A percentile compares a stretch with the other conserved stretches of the same genome.
phyloP scores from a whole-genome alignment of 2,329 filamentous ascomycete genomes.

The Xylariaceae sp. region DNA sequence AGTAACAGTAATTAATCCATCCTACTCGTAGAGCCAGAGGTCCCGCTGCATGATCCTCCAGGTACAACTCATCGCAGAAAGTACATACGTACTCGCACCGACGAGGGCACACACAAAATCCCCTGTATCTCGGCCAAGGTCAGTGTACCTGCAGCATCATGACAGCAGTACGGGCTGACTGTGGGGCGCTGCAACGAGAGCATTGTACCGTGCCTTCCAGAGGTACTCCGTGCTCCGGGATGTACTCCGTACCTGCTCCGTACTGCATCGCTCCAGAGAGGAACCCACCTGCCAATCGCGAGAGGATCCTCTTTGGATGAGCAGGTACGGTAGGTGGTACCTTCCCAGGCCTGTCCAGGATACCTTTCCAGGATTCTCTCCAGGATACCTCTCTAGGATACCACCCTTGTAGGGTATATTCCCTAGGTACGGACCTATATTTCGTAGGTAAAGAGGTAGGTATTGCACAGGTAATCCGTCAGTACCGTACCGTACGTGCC shows the following conservation, averaged over 20 bases:
- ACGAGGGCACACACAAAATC: slow-evolving; percentile 1
- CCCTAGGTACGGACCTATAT: no score
- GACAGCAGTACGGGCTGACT: slow-evolving; percentile 21
- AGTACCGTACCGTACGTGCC: no score
- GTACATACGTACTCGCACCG: slow-evolving; percentile 4
- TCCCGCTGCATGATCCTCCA: slow-evolving; percentile 7
- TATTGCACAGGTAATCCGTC: neutral
- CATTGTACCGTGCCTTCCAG: slow-evolving; percentile 15
- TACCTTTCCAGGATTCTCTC: no score
- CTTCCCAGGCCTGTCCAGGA: no score
- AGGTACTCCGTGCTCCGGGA: neutral
- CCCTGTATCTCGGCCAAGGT: slow-evolving; percentile 12
- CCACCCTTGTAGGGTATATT: no score
- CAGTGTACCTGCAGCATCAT: slow-evolving; percentile 18
- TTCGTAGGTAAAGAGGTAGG: neutral
- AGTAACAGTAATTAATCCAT: neutral
- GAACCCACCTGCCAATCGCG: no score
- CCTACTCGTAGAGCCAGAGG: slow-evolving; percentile 1
- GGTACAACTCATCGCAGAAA: slow-evolving; percentile 7
- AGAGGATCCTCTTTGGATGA: no score
- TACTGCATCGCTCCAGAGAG: no score
- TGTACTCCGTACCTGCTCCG: no score
- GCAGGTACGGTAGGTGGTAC: no score
- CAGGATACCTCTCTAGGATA: no score
- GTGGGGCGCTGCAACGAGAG: slow-evolving; percentile 18